Evolutionary conservation across 306 rosid species (phyloP), one percentile per base, ranked within the genome.

Genomic region (Glycine tomentella): DNA sequence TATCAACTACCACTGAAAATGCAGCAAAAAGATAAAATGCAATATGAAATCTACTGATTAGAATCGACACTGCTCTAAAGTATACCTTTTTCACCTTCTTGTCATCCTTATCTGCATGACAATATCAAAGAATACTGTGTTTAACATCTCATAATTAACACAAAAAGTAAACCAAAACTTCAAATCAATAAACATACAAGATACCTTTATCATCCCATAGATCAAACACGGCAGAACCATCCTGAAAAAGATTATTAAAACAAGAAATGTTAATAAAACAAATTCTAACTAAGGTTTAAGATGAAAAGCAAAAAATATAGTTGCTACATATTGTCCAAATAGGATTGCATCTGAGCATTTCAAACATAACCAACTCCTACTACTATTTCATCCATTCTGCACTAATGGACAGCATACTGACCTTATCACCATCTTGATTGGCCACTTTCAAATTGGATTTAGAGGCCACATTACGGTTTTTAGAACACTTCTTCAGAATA

Each of bases 121-220:
- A 69, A 73, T 64, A 68, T 57, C 42, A 77, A 85, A 83, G 14
- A 76, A 77, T 69, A 69, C 17, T 3, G n/a, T 17, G 56, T 70
- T 70, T 49, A 25, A 69, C 49, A 80, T 33, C 38, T 42, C 45
- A 69, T 80, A 45, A 9, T 15, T 44, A 62, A n/a, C 49, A 77
- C 59, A 83, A 74, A 83, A 74, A 17, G 36, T 38, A 46, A 67
- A 71, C 5, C 34, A 15, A 51, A 62, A 45, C 50, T 20, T 6
- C 2, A 51, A 62, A 38, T 74, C 51, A 62, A 70, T 25, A 66
- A 52, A 58, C 45, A 49, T 38, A 42, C 57, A 42, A 61, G 7
- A 66, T 88, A 94, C 98, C 97, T 84, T 87, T 87, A 25, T 58
- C 90, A 63, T 64, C 90, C 98, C 97, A 95, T 49, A 93, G 49